phyloP scores from a whole-genome alignment of 768 basidiomycete genomes.

The Suillus variegatus region DNA sequence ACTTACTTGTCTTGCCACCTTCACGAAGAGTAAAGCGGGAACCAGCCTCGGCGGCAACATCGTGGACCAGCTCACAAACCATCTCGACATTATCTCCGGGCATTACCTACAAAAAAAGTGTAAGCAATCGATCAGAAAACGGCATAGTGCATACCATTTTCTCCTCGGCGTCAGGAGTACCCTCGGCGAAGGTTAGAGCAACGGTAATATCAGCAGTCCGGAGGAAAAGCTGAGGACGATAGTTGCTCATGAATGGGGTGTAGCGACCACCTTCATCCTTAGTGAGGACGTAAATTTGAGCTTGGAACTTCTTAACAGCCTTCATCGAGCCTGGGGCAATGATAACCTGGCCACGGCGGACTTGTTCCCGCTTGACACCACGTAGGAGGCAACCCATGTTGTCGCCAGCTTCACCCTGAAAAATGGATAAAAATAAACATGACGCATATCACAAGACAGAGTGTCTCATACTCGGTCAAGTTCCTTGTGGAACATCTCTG shows the following conservation, averaged over 20 bases:
- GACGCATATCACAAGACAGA: background rate
- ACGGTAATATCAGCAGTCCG: conserved; percentile 95
- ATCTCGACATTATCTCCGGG: conserved; percentile 98
- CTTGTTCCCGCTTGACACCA: conserved; percentile 95
- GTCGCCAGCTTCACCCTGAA: conserved; percentile 93
- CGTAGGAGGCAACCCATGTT: conserved; percentile 98
- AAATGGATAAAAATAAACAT: background rate
- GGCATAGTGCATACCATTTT: conserved; percentile 68
- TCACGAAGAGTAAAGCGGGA: conserved; percentile 91
- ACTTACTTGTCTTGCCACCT: conserved; percentile 87
- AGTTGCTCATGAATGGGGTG: conserved; percentile 91
- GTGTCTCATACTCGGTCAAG: conserved; percentile 74
- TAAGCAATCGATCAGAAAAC: conserved; percentile 2
- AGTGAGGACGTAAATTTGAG: conserved; percentile 75
- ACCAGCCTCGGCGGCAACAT: conserved; percentile 88
- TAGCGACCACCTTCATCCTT: conserved; percentile 66
- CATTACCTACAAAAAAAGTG: conserved; percentile 64
- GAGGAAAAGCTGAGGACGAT: conserved; percentile 93
- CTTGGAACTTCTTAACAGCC: conserved; percentile 92
- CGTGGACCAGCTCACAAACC: conserved; percentile 77
- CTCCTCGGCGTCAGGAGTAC: conserved; percentile 75
- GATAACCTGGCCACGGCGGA: conserved; percentile 91
- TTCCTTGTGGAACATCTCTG: conserved; percentile 99
- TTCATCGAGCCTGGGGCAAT: conserved; percentile 89
- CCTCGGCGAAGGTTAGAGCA: conserved; percentile 82